A percentile compares a stretch with the other conserved stretches of the same genome.
Evolutionary conservation across 176 grass and related monocot genomes (phyloP).

Genomic region (Eleusine coracana): DNA sequence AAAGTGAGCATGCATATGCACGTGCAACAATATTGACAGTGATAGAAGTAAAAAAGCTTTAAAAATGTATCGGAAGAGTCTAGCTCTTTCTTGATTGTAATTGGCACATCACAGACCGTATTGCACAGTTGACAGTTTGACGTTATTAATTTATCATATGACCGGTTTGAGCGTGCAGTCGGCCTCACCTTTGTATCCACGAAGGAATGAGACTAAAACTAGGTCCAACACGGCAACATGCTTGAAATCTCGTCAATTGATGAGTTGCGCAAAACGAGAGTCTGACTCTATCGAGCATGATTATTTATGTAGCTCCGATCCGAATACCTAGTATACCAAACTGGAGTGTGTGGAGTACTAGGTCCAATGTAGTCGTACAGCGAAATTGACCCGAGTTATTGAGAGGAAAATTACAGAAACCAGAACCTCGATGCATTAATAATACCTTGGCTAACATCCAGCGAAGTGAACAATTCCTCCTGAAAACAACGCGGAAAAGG

Average conservation of each 20-base stretch:
- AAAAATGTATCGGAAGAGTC: background rate
- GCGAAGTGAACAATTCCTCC: too few relatives aligned
- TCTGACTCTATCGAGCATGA: background rate
- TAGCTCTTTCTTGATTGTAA: background rate
- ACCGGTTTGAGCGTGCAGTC: background rate
- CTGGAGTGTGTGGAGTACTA: background rate
- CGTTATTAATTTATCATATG: background rate
- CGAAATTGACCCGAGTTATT: background rate
- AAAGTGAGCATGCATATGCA: background rate
- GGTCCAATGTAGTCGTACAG: background rate
- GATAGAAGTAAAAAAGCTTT: background rate
- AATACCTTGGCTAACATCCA: background rate
- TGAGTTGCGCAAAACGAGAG: background rate
- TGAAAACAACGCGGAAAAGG: background rate
- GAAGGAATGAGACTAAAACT: background rate
- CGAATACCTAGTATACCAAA: too few relatives aligned
- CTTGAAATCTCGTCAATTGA: background rate
- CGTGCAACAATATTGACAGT: background rate
- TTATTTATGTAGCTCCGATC: too few relatives aligned
- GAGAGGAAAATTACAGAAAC: background rate
- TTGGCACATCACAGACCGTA: background rate
- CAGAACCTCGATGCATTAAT: background rate
- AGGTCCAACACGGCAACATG: background rate
- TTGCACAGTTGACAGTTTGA: background rate
- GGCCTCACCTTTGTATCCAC: background rate